Evolutionary conservation across 2,329 filamentous ascomycete species (phyloP), one percentile per base, ranked within the genome.

Genomic region (Diaporthe helianthi): DNA sequence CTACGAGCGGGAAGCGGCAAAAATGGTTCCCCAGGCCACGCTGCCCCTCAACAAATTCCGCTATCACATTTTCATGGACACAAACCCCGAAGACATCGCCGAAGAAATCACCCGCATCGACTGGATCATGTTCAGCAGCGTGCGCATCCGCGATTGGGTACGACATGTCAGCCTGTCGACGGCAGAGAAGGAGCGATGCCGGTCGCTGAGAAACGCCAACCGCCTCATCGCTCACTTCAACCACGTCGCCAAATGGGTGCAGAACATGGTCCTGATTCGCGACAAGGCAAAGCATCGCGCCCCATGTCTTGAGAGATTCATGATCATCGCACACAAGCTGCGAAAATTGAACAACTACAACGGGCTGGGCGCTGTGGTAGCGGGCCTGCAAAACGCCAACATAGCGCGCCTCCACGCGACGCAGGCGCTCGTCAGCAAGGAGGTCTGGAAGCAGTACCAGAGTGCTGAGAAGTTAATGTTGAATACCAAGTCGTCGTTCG

Each of bases 311-410:
- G 95, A 98, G 78, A 98, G 97, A 78, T 97, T 98, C 78, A 98
- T 98, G 93, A 88, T 87, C 64, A 90, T 99, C 74, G 94, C 95
- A 44, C 77, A 91, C 76, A 95, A 94, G 81, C 84, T 99, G 61
- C 92, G 96, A 47, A 91, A 94, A 76, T 83, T 97, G 71, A 98
- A 98, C 83, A 98, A 99, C 79, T 99, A 98, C 84, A 98, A 98
- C 78, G 92, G 94, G 0, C 84, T 99, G 1, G 95, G 94, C n/a
- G 95, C 96, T 9, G 89, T 99, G 44, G 87, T 99, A 69, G 95
- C 96, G 8, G 96, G 95, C 10, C 92, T 99, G 76, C 97, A 97
- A 77, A 92, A 93, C 70, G 93, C 92, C 2, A 90, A 94, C 0
- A 91, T 99, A 33, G 92, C 96, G 76, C 91, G 96, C 22, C 87